Evolutionary conservation across 371 early-diverging fungal genomes (phyloP), one percentile per base, ranked within the genome.

Genomic region (Sporodiniella umbellata): DNA sequence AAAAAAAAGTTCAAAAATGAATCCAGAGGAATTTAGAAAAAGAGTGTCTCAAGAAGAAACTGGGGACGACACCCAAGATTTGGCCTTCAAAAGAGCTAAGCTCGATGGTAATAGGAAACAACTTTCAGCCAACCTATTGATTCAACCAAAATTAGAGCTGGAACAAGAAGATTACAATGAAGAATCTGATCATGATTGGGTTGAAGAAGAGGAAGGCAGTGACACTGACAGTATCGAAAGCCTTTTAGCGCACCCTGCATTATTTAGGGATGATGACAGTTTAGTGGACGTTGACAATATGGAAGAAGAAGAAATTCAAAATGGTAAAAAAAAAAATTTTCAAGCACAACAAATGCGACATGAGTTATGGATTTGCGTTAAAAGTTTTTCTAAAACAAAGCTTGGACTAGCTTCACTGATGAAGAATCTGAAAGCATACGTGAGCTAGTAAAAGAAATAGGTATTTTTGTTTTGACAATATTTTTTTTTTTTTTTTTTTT

Each of bases 101-200:
- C 4, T 28, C 10, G 30, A 28, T 7, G 30, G 30, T 28, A 28
- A 7, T 53, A 45, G 12, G 59, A 39, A 3, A 48, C 60, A 18
- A 30, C 54, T 14, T 53, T 50, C 12, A 59, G 50, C 19, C 50
- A 40, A 39, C 45, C 49, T 49, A 23, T 35, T n/a, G n/a, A 44
- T 3, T 58, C 53, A 33, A 28, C 10, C 4, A 28, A 10, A 28
- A 28, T 28, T 28, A 28, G 30, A 10, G 7, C 10, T 35, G n/a
- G 35, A n/a, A n/a, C n/a, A 35, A 35, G 72, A 67, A 10, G 63
- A 61, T 12, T 70, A 72, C 21, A 68, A 72, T 43, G 77, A 73
- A 44, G 77, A 77, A 33, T 70, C 73, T 1, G 77, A 77, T 56
- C 67, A 62, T 33, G 77, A 77, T 30, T 77, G 77, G 77, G 62